A percentile compares a stretch with the other conserved stretches of the same genome.
These are phyloP conservation scores for Apiospora aurea DNA, from an alignment of 2,329 filamentous ascomycete species.

Conservation along the genomic window DNA sequence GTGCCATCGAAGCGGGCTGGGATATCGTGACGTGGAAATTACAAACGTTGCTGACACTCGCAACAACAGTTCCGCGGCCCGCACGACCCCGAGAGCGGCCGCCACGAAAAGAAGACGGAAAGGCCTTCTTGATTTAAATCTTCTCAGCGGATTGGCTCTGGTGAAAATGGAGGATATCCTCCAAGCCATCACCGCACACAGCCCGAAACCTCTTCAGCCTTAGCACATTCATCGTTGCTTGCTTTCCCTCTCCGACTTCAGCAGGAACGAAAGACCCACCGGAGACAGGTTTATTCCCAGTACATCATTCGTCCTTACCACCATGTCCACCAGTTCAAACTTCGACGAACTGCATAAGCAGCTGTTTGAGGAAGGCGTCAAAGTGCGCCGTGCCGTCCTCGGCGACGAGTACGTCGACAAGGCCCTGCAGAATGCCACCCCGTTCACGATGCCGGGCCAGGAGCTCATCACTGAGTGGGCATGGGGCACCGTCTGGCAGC, in stretches of 20 bases:
- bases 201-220: background rate
- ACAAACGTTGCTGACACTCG: background rate
- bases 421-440: constrained; percentile 60
- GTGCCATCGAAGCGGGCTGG: background rate
- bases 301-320: background rate
- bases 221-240: background rate
- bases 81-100: too few species aligned
- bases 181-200: background rate
- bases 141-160: background rate
- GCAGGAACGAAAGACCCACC: background rate
- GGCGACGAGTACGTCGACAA: constrained; percentile 67
- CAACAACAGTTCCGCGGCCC: background rate
- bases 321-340: constrained; percentile 36
- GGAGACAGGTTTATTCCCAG: background rate
- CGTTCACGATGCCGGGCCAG: constrained; percentile 67
- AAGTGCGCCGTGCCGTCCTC: constrained; percentile 65
- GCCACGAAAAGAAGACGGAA: background rate
- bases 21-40: background rate
- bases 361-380: constrained; percentile 67
- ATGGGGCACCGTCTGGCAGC: constrained; percentile 70
- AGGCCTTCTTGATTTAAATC: background rate
- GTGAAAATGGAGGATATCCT: background rate
- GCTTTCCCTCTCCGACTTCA: background rate
- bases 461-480: constrained; percentile 69
- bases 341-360: constrained; percentile 53